Percentiles rank a stretch among this genome's conserved stretches.
phyloP scores from a whole-genome alignment of 805 yeast species.

The Tetrapisispora pingtungensis region DNA sequence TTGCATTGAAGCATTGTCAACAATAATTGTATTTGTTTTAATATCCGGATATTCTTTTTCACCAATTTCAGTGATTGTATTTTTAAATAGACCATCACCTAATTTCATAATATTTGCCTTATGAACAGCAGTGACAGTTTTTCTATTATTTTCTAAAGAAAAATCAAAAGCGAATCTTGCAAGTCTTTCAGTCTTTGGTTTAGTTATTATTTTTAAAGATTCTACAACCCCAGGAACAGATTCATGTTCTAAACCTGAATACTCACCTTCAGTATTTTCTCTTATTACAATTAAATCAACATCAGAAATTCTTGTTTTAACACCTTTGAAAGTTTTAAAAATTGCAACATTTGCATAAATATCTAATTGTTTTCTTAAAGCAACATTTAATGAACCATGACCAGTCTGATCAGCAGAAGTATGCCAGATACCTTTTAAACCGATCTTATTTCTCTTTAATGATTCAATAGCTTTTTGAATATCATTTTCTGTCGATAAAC shows the following conservation, averaged over 20 bases:
- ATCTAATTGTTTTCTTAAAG: conserved; percentile 91
- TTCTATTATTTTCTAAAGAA: conserved; percentile 85
- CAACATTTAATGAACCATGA: conserved; percentile 84
- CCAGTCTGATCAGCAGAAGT: conserved; percentile 74
- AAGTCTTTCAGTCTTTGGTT: conserved; percentile 90
- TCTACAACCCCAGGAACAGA: conserved; percentile 97
- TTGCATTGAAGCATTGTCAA: conserved; percentile 98
- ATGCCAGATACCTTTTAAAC: conserved; percentile 90
- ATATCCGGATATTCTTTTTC: conserved; percentile 78
- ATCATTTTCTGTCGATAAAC: conserved; percentile 43
- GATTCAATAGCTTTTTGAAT: conserved; percentile 83
- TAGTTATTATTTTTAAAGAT: conserved; percentile 89
- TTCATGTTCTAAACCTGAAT: conserved; percentile 96
- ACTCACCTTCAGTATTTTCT: conserved; percentile 99
- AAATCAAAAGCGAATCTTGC: conserved; percentile 96
- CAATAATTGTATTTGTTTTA: conserved; percentile 83
- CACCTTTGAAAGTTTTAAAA: conserved; percentile 91
- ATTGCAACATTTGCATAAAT: conserved; percentile 92
- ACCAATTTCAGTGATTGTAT: conserved; percentile 81
- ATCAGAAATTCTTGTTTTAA: conserved; percentile 75
- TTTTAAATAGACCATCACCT: conserved; percentile 96
- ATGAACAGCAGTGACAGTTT: conserved; percentile 91
- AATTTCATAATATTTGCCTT: conserved; percentile 98
- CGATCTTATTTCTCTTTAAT: conserved; percentile 90
- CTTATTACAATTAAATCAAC: conserved; percentile 92